Base-by-base conservation (phyloP, 345 rosid species). In the Heritiera littoralis region DNA sequence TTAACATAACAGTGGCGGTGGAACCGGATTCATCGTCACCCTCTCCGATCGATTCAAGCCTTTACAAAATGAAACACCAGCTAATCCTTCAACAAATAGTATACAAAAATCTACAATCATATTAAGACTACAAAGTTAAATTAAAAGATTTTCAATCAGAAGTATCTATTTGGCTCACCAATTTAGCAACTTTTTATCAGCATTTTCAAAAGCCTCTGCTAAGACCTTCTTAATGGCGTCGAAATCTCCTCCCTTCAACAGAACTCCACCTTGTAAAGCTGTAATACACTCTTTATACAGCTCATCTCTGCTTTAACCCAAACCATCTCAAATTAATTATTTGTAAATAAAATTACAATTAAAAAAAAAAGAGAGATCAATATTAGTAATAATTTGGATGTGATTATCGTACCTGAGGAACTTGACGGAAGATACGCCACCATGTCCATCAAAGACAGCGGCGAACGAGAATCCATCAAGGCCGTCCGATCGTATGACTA, bases 401-500 rank as follows among this genome's bases (percentile, higher is more conserved):
- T 7, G 66, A 28, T 48, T n/a, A 43, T 10, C 20, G 4, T 66
- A 90, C 98, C 94, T 92, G 72, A 93, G 94, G 87, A 93, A 95
- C 48, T 86, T 84, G 79, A 88, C 97, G 40, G 96, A 85, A 79
- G 95, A 81, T 67, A 86, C 81, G 38, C 99, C 98, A 51, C 92
- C 99, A 52, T 95, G 99, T 56, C 99, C 98, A 68, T 95, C 99
- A 71, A 92, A 88, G 64, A 95, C 92, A 0, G 97, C 98, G 2
- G 99, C 97, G 66, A 90, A 95, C 7, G 96, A 90, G 96, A 91
- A 95, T 43, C 87, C 94, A 30, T 91, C 90, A 23, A 93, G 87
- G 58, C 89, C 97, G 1, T 91, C 97, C 4, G 96, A 85, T 66
- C 92, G 90, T 69, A 95, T 77, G 20, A 89, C 86, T 75, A 92